Base-by-base conservation (phyloP, 2,329 filamentous ascomycete genomes). In the Trichoderma atrobrunneum region DNA sequence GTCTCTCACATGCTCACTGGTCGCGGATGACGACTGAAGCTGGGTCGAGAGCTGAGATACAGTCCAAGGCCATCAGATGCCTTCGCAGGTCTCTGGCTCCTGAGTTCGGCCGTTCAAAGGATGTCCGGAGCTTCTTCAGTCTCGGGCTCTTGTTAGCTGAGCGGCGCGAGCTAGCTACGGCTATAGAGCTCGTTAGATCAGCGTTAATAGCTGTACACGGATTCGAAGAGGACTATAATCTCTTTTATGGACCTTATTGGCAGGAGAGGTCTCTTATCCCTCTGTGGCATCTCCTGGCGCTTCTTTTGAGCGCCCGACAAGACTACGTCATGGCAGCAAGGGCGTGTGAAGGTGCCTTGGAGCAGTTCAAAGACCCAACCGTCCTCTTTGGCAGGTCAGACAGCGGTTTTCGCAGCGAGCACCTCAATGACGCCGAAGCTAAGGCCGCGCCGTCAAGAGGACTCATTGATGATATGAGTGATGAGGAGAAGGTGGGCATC, bases 341-440 rank as follows among this genome's bases (percentile, higher is more conserved):
- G 77, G 92, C 94, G 36, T 98, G 95, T 76, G 94, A 97, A 79
- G 94, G 93, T 30, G 95, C 94, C 4, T 92, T 98, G 78, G 94
- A 97, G 76, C 93, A 97, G 78, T 97, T 97, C 77, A 90, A 91
- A 68, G 90, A 93, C 73, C 88, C 90, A 0, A 81, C 87, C 1
- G 86, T 92, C 7, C 86, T 95, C 0, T 94, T 94, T 78, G 92
- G 91, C 21, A 86, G 86, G 66, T 82, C 87, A 39, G 85, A 88
- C 18, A 78, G 87, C 70, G 77, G 81, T 3, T 92, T 87, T 75
- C 86, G 87, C 75, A 92, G 90, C 77, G 90, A 92, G 73, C 90
- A 93, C 77, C 83, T 93, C 54, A 92, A 92, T 54, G 86, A 89
- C 56, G 84, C 82, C 1, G 86, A 85, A 70, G 74, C 75, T 11